Evolutionary conservation across 768 basidiomycete genomes (phyloP), one percentile per base, ranked within the genome.

Genomic region (Crepidotus variabilis): DNA sequence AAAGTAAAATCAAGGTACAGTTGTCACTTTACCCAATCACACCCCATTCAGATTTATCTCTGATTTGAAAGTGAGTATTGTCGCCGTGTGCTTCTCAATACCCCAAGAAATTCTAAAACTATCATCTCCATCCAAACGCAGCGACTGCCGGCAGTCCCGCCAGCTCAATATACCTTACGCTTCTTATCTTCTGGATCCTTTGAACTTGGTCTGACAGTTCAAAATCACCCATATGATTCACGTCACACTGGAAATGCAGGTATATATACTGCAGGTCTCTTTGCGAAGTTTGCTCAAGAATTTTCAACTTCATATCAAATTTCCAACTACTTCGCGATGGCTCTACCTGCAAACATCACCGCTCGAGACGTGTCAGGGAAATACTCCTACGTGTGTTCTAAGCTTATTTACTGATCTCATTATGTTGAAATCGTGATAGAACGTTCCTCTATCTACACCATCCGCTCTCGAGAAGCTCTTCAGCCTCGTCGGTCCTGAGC

Each of bases 401-500:
- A 7, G 32, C 34, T 6, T 22, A n/a, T 45, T 18, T 2, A 22
- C 22, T 22, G 13, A 5, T 32, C 39, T 9, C 46, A 34, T 20
- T 13, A 16, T 43, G 14, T 24, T 28, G 9, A 39, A 16, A 18
- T 10, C 57, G 90, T 89, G 89, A 87, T 75, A 90, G 87, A 70
- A 46, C 73, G 1, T 76, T 89, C 52, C 86, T 84, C 13, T 45
- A 87, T 85, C 61, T 64, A 67, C 33, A 58, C 60, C 33, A 76
- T 77, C 2, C 88, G 90, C 52, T 75, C 75, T 32, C 84, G 91
- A 59, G 81, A 92, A 43, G 65, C 68, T 33, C 73, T 86, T 2
- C 90, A 92, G 66, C 89, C 89, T 50, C 77, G 91, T 33, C 36
- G 92, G 90, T 88, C 56, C 84, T 50, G 87, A 75, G 61, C 82